Evolutionary conservation across 2,329 filamentous ascomycete species (phyloP), one percentile per base, ranked within the genome.

Genomic region (Colletotrichum karsti): DNA sequence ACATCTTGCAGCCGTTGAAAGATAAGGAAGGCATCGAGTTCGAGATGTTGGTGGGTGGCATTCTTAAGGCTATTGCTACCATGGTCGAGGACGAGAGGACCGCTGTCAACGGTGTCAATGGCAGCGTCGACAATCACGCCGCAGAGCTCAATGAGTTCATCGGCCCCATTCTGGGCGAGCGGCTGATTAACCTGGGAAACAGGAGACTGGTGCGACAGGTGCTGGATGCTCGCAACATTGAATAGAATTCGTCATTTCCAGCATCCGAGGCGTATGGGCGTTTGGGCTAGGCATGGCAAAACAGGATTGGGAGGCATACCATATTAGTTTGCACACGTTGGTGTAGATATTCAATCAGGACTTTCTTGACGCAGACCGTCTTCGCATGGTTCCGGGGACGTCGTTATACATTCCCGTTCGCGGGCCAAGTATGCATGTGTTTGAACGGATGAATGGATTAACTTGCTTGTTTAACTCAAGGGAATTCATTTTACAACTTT

Each of bases 21-120:
- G 85, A 88, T 41, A 86, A 83, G 73, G 81, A 86, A 33, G 76
- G 79, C 1, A 78, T 87, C 56, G 87, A 90, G 72, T 84, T 85
- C 63, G 85, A 88, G 72, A 84, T 86, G 79, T 78, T 90, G 10
- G 79, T 89, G 0, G 83, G 87, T 59, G 87, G 82, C n/a, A 82
- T 90, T 53, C 77, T 89, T 53, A 86, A 87, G 72, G 85, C 85
- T 0, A 80, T 88, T 7, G 77, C 81, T 15, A 84, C 83, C 0
- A 76, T 89, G 9, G 75, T 78, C 1, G 78, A 78, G 20, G 67
- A 66, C 22, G 69, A 71, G 2, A 69, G 46, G 39, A 20, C 56
- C 1, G n/a, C 55, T 10, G 66, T 67, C 46, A 69, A 69, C 51
- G 70, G 70, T 4, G 33, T 71, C 56, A 67, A 69, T 26, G 69